A percentile compares a stretch with the other conserved stretches of the same genome.
Conservation (phyloP, 1,284 basidiomycete genomes). For the Puccinia triticina region DNA sequence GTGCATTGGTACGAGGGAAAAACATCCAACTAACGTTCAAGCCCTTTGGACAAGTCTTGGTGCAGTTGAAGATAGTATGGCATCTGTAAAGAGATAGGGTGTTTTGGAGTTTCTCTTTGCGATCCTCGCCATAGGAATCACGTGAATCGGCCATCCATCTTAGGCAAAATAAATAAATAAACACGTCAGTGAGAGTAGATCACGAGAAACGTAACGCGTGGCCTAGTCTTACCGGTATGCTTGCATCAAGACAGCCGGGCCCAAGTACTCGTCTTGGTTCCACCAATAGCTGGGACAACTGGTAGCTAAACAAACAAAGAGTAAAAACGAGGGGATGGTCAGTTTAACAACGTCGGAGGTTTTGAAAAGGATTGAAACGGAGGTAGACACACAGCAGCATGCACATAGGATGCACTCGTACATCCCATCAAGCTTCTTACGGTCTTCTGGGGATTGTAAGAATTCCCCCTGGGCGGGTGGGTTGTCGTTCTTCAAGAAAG, state of each 20-base stretch:
- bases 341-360: slow-evolving; percentile 82
- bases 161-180: slow-evolving; percentile 48
- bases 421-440: slow-evolving; percentile 93
- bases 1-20: not conserved
- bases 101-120: slow-evolving; percentile 92
- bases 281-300: slow-evolving; percentile 79
- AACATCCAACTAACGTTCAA: slow-evolving; percentile 66
- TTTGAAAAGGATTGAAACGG: not conserved
- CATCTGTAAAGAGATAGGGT: slow-evolving; percentile 82
- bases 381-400: slow-evolving; percentile 22
- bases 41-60: slow-evolving; percentile 92
- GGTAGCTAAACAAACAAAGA: slow-evolving; percentile 54
- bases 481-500: slow-evolving; percentile 88
- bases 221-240: slow-evolving; percentile 65
- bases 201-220: not conserved
- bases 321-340: slow-evolving; percentile 70
- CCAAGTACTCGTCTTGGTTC: slow-evolving; percentile 98
- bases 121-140: slow-evolving; percentile 76
- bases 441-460: slow-evolving; percentile 86
- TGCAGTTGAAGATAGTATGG: slow-evolving; percentile 89
- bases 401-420: slow-evolving; percentile 70
- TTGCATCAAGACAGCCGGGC: slow-evolving; percentile 89
- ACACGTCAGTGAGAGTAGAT: not conserved
- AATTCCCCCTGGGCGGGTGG: slow-evolving; percentile 76
- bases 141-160: slow-evolving; percentile 98